Evolutionary conservation across 352 stramenopile genomes (phyloP), one percentile per base, ranked within the genome.

Genomic region (Phytopythium oedochilum): DNA sequence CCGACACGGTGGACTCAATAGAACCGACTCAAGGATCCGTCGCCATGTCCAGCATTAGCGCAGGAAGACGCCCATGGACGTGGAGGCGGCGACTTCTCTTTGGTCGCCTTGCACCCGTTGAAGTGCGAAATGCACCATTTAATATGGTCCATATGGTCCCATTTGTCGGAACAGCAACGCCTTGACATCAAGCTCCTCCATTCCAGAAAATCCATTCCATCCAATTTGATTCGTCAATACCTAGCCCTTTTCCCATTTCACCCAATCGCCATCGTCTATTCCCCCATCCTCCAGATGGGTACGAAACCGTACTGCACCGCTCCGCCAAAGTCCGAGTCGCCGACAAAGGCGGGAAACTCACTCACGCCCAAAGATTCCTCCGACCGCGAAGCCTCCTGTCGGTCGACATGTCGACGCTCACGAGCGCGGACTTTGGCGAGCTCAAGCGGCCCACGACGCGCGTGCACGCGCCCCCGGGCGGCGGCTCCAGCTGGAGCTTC

Each of bases 371-470:
- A 25, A 23, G 39, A 47, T 42, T 29, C 14, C 55, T n/a, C n/a
- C n/a, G n/a, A n/a, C n/a, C n/a, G n/a, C n/a, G n/a, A n/a, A n/a
- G n/a, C n/a, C n/a, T n/a, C n/a, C n/a, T n/a, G n/a, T n/a, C n/a
- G n/a, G n/a, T n/a, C n/a, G n/a, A n/a, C 18, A 94, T 94, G 84
- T 92, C 82, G 64, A 92, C 84, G 28, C 66, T 94, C 43, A 94
- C 84, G 48, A 92, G 82, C 64, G 66, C 78, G 1, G 84, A 94
- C 49, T 88, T 94, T 54, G 78, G 79, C 55, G 79, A 91, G 57
- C 75, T 94, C 53, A 91, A 90, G 70, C 82, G 84, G 44, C 84
- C 84, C 20, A 89, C 78, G 10, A 94, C 84, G 56, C 84, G 84
- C 34, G 78, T 94, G 47, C 80, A 92, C 58, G 84, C 84, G 12